Conservation (phyloP, 495 filamentous ascomycete genomes). For the Trichocladium uniseriatum region DNA sequence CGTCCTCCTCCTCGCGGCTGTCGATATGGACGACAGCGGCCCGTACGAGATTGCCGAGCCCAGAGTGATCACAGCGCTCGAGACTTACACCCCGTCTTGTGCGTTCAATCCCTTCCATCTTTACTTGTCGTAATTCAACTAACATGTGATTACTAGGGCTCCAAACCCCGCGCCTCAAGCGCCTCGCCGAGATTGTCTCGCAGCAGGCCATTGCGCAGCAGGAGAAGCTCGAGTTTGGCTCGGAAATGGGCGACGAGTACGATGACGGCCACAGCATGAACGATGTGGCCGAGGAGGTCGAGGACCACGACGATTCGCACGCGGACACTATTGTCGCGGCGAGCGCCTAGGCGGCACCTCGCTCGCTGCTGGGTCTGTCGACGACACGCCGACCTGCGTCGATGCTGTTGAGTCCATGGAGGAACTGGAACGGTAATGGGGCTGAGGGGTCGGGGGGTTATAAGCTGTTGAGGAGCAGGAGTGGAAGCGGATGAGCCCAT, state of each 20-base stretch:
- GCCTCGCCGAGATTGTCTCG: slow-evolving; percentile 93
- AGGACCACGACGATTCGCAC: not conserved
- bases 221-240: slow-evolving; percentile 59
- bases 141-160: slow-evolving; percentile 50
- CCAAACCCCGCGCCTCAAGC: slow-evolving; percentile 88
- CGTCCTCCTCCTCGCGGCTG: slow-evolving; percentile 80
- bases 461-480: not conserved
- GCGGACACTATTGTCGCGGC: slow-evolving; percentile 12
- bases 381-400: slow-evolving; percentile 5
- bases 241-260: slow-evolving; percentile 30
- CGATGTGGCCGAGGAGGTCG: slow-evolving; percentile 35
- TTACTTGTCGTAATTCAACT: slow-evolving; percentile 2
- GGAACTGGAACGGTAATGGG: slow-evolving; percentile 1
- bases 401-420: slow-evolving; percentile 15
- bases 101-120: slow-evolving; percentile 29
- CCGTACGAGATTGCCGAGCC: slow-evolving; percentile 98
- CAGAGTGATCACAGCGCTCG: slow-evolving; percentile 85
- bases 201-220: slow-evolving; percentile 91
- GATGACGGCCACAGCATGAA: slow-evolving; percentile 25
- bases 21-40: slow-evolving; percentile 99
- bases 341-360: slow-evolving; percentile 23
- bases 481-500: slow-evolving; percentile 2
- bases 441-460: not conserved
- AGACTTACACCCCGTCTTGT: slow-evolving; percentile 97
- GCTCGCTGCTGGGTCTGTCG: not conserved